A percentile compares a stretch with the other conserved stretches of the same genome.
Conservation (phyloP, 768 basidiomycete genomes). For the Coprinellus micaceus region DNA sequence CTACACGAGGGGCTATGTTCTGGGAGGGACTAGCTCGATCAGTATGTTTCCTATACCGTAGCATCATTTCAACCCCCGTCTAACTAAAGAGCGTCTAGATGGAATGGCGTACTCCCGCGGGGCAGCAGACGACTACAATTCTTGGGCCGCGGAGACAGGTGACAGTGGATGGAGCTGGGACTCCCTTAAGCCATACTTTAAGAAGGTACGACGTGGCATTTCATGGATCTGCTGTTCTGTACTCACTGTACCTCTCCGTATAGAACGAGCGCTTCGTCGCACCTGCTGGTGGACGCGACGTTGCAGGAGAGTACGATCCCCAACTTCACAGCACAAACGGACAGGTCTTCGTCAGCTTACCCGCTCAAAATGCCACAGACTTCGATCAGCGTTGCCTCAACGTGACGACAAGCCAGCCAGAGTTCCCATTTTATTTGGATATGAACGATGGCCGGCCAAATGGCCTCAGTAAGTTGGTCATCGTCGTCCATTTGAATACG, state of each 20-base stretch:
- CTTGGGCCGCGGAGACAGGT: constrained; percentile 23
- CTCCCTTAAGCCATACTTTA: constrained; percentile 22
- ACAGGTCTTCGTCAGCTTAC: constrained; percentile 20
- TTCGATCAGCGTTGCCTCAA: constrained; percentile 25
- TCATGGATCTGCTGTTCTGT: neutral
- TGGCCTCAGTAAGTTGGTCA: neutral
- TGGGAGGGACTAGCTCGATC: no score
- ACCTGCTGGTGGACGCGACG: constrained; percentile 30
- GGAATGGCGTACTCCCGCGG: constrained; percentile 26
- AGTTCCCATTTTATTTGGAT: constrained; percentile 38
- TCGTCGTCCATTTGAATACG: neutral
- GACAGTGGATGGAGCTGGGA: constrained; percentile 33
- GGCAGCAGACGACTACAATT: constrained; percentile 28
- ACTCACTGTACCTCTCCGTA: neutral
- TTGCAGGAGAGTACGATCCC: constrained; percentile 29
- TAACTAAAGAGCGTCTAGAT: constrained; percentile 6
- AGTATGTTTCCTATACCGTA: no score
- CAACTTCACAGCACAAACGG: constrained; percentile 26
- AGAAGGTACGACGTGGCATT: constrained; percentile 14
- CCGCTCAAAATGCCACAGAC: constrained; percentile 21
- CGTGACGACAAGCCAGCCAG: constrained; percentile 18
- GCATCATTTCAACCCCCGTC: neutral
- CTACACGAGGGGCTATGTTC: no score
- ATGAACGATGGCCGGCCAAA: neutral
- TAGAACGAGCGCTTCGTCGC: constrained; percentile 30